Conservation (phyloP, 176 grass and related monocot species). For the Alloteropsis semialata region DNA sequence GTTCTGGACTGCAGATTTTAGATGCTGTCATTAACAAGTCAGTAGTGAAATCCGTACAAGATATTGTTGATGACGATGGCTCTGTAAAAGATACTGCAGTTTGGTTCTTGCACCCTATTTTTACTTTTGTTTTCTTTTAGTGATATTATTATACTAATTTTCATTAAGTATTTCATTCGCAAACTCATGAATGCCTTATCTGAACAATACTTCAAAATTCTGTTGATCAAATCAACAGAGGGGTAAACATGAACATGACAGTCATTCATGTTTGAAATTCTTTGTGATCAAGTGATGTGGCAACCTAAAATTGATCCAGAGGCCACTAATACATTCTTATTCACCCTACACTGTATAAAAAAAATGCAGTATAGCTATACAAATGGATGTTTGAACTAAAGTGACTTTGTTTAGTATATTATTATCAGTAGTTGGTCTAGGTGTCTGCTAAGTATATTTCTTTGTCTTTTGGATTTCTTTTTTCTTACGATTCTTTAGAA, state of each 20-base stretch:
- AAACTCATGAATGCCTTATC: neutral
- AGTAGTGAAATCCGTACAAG: conserved; percentile 62
- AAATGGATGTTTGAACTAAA: conserved; percentile 19
- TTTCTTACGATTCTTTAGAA: neutral
- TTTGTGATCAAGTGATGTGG: conserved; percentile 3
- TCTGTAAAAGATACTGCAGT: conserved; percentile 80
- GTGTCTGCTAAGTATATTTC: conserved; percentile 12
- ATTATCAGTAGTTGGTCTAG: neutral
- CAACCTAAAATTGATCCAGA: conserved; percentile 2
- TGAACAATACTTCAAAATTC: neutral
- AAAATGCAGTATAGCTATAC: neutral
- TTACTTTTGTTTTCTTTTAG: conserved; percentile 14
- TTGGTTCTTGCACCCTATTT: conserved; percentile 29
- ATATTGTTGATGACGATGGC: conserved; percentile 68
- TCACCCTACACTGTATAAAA: neutral
- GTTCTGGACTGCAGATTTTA: conserved; percentile 43
- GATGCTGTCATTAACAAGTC: conserved; percentile 50
- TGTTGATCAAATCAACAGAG: neutral
- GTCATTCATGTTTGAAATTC: conserved; percentile 18
- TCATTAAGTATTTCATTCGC: conserved; percentile 6
- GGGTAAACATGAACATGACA: neutral
- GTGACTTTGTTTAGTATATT: conserved; percentile 10
- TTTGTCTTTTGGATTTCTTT: neutral
- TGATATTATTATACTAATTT: conserved; percentile 16
- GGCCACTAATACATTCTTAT: neutral